phyloP scores from a whole-genome alignment of 306 rosid genomes.

The Ormosia emarginata region DNA sequence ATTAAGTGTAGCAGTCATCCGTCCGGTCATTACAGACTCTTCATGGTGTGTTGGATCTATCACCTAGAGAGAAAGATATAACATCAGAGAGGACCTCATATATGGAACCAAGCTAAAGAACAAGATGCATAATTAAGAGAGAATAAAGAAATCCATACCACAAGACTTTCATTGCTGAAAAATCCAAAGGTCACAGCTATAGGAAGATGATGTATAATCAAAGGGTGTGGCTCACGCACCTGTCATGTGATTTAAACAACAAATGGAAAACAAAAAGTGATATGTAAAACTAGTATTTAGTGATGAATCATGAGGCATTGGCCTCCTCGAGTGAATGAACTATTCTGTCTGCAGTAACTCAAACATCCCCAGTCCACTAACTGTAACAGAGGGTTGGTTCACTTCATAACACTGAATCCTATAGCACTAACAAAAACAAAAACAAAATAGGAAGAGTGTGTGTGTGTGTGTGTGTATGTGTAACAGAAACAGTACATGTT shows the following conservation, averaged over 20 bases:
- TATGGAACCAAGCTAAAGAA: neutral
- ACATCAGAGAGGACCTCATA: neutral
- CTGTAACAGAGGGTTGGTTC: no score
- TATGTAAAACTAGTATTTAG: neutral
- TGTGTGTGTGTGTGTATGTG: no score
- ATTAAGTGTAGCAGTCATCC: conserved; percentile 88
- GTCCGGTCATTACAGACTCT: conserved; percentile 87
- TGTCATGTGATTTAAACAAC: conserved; percentile 33
- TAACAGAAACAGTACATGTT: no score
- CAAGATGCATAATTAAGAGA: neutral
- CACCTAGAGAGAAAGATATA: conserved; percentile 43
- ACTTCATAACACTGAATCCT: no score
- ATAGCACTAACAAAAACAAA: no score
- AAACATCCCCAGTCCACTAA: no score
- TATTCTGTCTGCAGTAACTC: conserved; percentile 19
- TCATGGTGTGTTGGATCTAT: conserved; percentile 88
- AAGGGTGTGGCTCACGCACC: conserved; percentile 84
- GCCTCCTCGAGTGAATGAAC: neutral
- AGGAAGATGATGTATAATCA: conserved; percentile 90
- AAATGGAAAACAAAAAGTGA: neutral
- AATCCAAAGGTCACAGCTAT: conserved; percentile 90
- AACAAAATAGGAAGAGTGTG: no score
- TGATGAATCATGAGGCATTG: neutral
- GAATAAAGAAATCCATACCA: conserved; percentile 41
- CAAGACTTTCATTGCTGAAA: conserved; percentile 57